A percentile compares a stretch with the other conserved stretches of the same genome.
phyloP scores from a whole-genome alignment of 2,329 filamentous ascomycete species.

The Penicillium vulpinum region DNA sequence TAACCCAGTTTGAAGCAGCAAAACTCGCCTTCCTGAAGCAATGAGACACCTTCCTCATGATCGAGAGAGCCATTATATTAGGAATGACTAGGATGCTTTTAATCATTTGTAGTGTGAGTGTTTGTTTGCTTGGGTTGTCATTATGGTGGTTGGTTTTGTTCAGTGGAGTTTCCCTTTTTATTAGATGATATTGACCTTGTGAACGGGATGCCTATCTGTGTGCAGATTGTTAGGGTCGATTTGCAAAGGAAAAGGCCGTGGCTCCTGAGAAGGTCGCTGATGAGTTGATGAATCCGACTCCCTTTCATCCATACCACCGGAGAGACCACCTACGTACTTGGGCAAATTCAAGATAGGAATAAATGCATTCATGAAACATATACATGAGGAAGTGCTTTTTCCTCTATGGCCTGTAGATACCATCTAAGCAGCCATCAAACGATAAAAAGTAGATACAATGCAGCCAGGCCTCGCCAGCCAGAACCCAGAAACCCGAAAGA shows the following conservation, averaged over 20 bases:
- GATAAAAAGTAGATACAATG: slow-evolving; percentile 12
- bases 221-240: slow-evolving; percentile 36
- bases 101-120: slow-evolving; percentile 36
- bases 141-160: background rate
- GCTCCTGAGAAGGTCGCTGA: slow-evolving; percentile 34
- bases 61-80: slow-evolving; percentile 28
- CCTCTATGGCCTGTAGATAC: background rate
- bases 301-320: slow-evolving; percentile 5
- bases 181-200: slow-evolving; percentile 34
- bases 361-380: background rate
- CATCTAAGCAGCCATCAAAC: slow-evolving; percentile 3
- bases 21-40: slow-evolving; percentile 25
- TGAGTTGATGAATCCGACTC: slow-evolving; percentile 19
- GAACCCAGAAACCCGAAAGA: background rate
- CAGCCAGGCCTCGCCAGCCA: slow-evolving; percentile 1
- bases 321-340: background rate
- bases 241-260: slow-evolving; percentile 36
- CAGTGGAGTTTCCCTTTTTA: background rate
- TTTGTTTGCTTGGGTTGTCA: background rate
- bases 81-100: slow-evolving; percentile 51
- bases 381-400: background rate
- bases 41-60: slow-evolving; percentile 34
- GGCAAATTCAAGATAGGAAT: background rate
- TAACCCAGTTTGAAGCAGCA: slow-evolving; percentile 20
- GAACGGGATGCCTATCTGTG: slow-evolving; percentile 33